These are phyloP conservation scores for Myriangium duriaei DNA, from an alignment of 2,329 filamentous ascomycete genomes.

Conservation along the genomic window DNA sequence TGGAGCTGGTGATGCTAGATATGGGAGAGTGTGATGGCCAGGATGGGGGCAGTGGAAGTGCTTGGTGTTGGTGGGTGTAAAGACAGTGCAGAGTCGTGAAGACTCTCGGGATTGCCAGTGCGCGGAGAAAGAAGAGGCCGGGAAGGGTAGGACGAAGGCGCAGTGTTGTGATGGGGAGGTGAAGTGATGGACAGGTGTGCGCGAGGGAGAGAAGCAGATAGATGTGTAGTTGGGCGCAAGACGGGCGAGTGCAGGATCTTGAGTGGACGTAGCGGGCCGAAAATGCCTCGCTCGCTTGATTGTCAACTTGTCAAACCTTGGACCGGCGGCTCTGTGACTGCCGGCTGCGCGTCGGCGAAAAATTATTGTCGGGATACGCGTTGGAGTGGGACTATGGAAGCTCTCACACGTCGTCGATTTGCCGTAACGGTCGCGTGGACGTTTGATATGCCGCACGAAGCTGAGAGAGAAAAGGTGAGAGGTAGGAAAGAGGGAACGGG, in stretches of 20 bases:
- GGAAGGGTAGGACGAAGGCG: neutral
- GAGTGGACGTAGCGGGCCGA: too few relatives aligned
- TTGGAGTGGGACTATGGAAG: neutral
- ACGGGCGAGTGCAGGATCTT: too few relatives aligned
- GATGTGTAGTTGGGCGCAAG: too few relatives aligned
- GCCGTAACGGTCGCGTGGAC: neutral
- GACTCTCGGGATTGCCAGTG: neutral
- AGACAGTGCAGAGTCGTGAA: neutral
- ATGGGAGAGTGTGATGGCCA: constrained; percentile 10
- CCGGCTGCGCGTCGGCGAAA: neutral
- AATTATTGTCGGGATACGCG: neutral
- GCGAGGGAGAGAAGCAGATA: neutral
- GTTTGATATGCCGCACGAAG: too few relatives aligned
- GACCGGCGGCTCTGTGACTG: neutral
- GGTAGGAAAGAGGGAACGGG: too few relatives aligned
- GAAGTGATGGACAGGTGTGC: neutral
- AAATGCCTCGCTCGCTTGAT: neutral
- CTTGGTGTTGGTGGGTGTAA: neutral
- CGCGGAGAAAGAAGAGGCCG: neutral
- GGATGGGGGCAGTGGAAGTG: constrained; percentile 9
- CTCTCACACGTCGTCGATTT: neutral
- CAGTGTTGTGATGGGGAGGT: neutral
- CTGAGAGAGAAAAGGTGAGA: too few relatives aligned
- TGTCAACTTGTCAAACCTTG: neutral
- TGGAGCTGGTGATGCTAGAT: neutral